phyloP scores from a whole-genome alignment of 1,284 basidiomycete species.

The Coniophora puteana region DNA sequence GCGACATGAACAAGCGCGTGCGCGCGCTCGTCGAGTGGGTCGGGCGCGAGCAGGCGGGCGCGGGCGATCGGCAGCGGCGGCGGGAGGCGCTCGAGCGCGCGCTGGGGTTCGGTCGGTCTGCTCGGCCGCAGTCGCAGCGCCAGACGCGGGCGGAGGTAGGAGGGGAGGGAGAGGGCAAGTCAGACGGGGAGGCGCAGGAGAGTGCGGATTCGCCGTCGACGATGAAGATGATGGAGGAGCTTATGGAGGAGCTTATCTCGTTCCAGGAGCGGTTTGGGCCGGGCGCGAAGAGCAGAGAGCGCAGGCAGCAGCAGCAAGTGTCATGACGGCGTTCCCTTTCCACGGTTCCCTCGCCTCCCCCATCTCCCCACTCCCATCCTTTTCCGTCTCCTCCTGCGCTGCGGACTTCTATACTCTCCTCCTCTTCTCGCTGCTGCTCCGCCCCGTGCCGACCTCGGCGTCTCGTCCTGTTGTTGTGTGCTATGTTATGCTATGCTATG shows the following conservation, averaged over 20 bases:
- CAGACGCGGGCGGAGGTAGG: slow-evolving; percentile 13
- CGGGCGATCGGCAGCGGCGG: slow-evolving; percentile 68
- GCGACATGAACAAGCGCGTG: slow-evolving; percentile 96
- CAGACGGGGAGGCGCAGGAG: slow-evolving; percentile 10
- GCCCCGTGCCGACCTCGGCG: too few species aligned
- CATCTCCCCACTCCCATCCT: too few species aligned
- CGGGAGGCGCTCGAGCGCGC: slow-evolving; percentile 61
- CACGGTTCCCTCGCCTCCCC: too few species aligned
- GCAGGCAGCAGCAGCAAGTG: slow-evolving; percentile 42
- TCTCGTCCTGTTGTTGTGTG: too few species aligned
- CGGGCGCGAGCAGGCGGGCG: slow-evolving; percentile 76
- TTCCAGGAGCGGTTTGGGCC: slow-evolving; percentile 86
- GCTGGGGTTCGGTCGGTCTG: slow-evolving; percentile 22
- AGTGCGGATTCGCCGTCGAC: slow-evolving; percentile 33
- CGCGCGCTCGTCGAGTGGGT: slow-evolving; percentile 92
- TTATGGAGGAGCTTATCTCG: slow-evolving; percentile 81
- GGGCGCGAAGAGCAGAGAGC: slow-evolving; percentile 53
- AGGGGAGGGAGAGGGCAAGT: slow-evolving; percentile 7
- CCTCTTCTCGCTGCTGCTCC: too few species aligned
- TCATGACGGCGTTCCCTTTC: slow-evolving; percentile 25
- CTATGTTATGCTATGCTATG: too few species aligned
- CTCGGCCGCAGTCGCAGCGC: slow-evolving; percentile 12
- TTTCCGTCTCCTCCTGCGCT: too few species aligned
- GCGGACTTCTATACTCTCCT: too few species aligned
- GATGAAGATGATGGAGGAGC: slow-evolving; percentile 82